Base-by-base conservation (phyloP, 768 basidiomycete genomes). In the Boletus sensibilis region DNA sequence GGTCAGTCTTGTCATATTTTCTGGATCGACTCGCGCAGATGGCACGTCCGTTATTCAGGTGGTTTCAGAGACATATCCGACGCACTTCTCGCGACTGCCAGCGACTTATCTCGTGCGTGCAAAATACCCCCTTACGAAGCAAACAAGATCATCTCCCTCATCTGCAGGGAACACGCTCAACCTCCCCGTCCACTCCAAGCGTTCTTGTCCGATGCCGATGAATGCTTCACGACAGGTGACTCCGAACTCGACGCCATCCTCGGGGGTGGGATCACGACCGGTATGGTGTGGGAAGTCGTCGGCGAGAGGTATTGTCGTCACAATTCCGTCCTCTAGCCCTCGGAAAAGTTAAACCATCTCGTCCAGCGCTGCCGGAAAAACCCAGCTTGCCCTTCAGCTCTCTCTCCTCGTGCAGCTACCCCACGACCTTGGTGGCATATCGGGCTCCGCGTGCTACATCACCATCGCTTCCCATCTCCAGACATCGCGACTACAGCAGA, bases 301-400 rank as follows among this genome's bases (percentile, higher is more conserved):
- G 94, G 94, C 27, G 92, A 96, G 78, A 92, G 92, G 94, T 94
- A 70, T 48, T 12, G 34, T 58, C 25, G 13, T 46, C 38, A 38
- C 23, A 48, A 7, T n/a, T 55, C 41, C 47, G 23, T 25, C 38
- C 41, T 23, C 23, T 50, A 20, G 20, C 49, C 53, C 42, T 40
- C 29, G 9, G 21, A 38, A 46, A 27, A 33, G 20, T 49, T 67
- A 40, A 65, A 35, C 31, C 18, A 12, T 34, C 51, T 45, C 39
- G 33, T 39, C 16, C 68, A 99, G 97, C 68, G 88, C 94, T 23
- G 86, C 96, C 27, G 97, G 97, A 38, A 99, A 99, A 75, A 94
- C 94, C 1, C 94, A 98, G 64, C 73, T 98, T 5, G 90, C 89
- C 4, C 77, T 99, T 14, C 94, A 95, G 61, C 79, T 93, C 20